These are phyloP conservation scores for Syzygium oleosum DNA, from an alignment of 345 rosid species.

Conservation along the genomic window DNA sequence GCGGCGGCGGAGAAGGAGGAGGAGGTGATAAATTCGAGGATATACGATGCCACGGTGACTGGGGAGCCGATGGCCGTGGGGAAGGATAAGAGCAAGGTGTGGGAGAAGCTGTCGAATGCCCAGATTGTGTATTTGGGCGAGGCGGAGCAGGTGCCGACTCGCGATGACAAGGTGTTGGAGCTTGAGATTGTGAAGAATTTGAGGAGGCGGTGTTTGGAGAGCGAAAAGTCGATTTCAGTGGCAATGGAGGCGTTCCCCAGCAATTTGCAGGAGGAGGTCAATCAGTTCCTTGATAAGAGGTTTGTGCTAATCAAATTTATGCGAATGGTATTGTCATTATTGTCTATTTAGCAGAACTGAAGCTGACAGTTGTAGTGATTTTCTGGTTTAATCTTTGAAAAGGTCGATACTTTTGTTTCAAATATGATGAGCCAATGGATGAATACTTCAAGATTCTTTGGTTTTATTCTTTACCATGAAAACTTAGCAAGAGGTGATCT, in stretches of 20 bases:
- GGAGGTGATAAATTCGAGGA: slow-evolving; percentile 40
- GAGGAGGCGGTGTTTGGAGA: slow-evolving; percentile 46
- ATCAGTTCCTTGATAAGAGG: slow-evolving; percentile 58
- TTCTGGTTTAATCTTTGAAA: neutral
- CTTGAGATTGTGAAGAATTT: slow-evolving; percentile 61
- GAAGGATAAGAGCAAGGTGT: slow-evolving; percentile 69
- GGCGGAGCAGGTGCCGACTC: slow-evolving; percentile 81
- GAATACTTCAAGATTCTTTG: neutral
- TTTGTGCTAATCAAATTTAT: neutral
- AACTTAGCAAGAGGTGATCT: neutral
- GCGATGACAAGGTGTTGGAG: slow-evolving; percentile 74
- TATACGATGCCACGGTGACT: slow-evolving; percentile 74
- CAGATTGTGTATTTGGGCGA: slow-evolving; percentile 81
- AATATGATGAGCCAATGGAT: neutral
- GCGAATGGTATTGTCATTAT: neutral
- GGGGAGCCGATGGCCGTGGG: slow-evolving; percentile 94
- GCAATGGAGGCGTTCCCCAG: slow-evolving; percentile 78
- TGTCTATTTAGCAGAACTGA: neutral
- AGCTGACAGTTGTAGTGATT: neutral
- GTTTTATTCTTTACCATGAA: neutral
- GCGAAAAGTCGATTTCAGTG: slow-evolving; percentile 42
- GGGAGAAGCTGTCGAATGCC: slow-evolving; percentile 82
- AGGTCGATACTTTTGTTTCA: neutral
- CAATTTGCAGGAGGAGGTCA: slow-evolving; percentile 56
- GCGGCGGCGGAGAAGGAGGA: slow-evolving; percentile 14